phyloP scores from a whole-genome alignment of 139 green algal species.

The Bryopsis sp. region DNA sequence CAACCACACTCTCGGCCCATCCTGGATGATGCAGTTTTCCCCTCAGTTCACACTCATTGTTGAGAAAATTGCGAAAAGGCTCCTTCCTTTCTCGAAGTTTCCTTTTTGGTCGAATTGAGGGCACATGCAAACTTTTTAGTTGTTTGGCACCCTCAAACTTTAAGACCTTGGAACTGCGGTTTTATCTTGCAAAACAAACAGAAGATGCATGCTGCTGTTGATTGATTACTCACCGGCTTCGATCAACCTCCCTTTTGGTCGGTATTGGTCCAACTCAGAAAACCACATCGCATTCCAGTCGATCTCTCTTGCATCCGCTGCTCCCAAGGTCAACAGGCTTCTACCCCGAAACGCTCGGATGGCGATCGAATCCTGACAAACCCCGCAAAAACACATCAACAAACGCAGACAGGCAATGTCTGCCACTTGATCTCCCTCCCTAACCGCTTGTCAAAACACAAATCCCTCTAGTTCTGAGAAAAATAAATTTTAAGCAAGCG shows the following conservation, averaged over 20 bases:
- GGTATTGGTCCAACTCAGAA: neutral
- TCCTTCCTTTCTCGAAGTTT: too few species aligned
- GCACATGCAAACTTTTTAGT: too few species aligned
- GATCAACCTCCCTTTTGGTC: neutral
- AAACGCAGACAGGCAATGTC: neutral
- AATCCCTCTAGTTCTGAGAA: too few species aligned
- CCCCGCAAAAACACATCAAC: neutral
- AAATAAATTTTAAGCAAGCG: too few species aligned
- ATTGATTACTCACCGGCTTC: neutral
- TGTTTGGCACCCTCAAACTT: too few species aligned
- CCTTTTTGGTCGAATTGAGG: too few species aligned
- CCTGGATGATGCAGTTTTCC: neutral
- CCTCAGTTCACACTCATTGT: neutral
- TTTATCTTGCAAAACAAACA: neutral
- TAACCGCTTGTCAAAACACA: too few species aligned
- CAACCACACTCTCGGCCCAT: constrained; percentile 1
- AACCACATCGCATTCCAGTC: neutral
- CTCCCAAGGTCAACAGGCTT: neutral
- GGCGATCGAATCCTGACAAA: neutral
- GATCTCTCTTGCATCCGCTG: neutral
- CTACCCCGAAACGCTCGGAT: neutral
- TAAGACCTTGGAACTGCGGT: too few species aligned
- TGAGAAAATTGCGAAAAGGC: neutral
- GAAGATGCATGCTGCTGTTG: neutral
- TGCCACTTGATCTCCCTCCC: too few species aligned